Evolutionary conservation across 225 moss, liverwort and hornwort genomes (phyloP).

Genomic region (Rhytidiadelphus loreus): DNA sequence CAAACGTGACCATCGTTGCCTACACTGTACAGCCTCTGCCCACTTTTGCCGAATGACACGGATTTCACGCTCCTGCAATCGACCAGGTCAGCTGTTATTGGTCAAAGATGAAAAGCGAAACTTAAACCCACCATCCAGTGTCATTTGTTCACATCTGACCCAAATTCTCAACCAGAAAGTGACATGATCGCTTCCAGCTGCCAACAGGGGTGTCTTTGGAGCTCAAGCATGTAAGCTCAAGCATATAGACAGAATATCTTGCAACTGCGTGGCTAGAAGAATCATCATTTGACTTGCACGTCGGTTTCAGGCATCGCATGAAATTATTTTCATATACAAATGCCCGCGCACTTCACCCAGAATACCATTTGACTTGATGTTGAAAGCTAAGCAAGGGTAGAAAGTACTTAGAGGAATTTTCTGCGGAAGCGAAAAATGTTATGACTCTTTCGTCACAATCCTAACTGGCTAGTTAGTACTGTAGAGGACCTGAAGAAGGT

Average conservation of each 20-base stretch:
- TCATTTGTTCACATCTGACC: background rate
- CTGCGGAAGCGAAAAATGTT: background rate
- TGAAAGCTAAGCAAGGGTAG: background rate
- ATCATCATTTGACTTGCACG: background rate
- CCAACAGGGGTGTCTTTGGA: background rate
- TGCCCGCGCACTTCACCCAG: background rate
- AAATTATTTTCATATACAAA: background rate
- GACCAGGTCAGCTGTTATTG: background rate
- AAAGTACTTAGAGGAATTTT: background rate
- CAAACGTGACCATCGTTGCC: conserved; percentile 80
- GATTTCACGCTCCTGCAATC: conserved; percentile 69
- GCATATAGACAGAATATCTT: background rate
- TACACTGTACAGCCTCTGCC: conserved; percentile 64
- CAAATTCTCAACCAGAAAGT: background rate
- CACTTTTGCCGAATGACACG: conserved; percentile 46
- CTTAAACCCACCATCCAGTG: background rate
- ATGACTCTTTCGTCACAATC: background rate
- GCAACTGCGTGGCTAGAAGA: background rate
- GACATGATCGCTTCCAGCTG: background rate
- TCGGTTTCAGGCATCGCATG: background rate
- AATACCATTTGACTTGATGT: background rate
- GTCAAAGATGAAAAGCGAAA: background rate
- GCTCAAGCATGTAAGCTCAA: background rate
- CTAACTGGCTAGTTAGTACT: background rate
- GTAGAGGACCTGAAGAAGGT: background rate